Evolutionary conservation across 208 protist species (phyloP), one percentile per base, ranked within the genome.

Genomic region (Blastocrithidia nonstop): DNA sequence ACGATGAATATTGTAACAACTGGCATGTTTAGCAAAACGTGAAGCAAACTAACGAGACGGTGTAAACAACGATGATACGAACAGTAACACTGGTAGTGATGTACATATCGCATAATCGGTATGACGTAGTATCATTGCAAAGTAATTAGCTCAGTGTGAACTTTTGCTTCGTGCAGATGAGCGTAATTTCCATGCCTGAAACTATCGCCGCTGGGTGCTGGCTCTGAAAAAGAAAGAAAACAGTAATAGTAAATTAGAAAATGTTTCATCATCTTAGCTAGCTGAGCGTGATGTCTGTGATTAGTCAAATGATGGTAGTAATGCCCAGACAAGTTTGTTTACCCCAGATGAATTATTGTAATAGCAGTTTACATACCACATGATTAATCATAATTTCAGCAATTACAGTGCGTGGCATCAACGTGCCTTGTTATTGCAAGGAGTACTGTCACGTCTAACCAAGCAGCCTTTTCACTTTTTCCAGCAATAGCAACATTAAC

Each of bases 371-470:
- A 94, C 91, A 8, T 65, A 50, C 0, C 38, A 29, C 16, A 88
- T 94, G 45, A 93, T 98, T 27, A 58, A 79, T 17, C 50, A 64
- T 17, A 97, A 98, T 65, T 98, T 98, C 60, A 96, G 87, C 23
- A 98, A 98, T 57, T 98, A 98, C 69, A 97, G 90, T 27, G 93
- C 95, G 15, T 98, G 94, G 94, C 95, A 98, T 71, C 79, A 96
- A 48, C 74, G 94, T 11, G 75, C 58, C 1, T 41, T 86, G 2
- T 66, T 72, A 15, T 5, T 91, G 3, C 55, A 61, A 6, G 33
- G 47, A 0, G 71, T 70, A 3, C 54, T 69, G 16, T 27, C 45
- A 2, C 58, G 66, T 6, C 48, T 31, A 41, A 19, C 15, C 47
- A 4, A 21, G 37, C 38, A 38, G 21, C 40, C 41, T 25, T 17